These are phyloP conservation scores for Phytophthora agathidicida DNA, from an alignment of 352 stramenopile species.

Conservation along the genomic window DNA sequence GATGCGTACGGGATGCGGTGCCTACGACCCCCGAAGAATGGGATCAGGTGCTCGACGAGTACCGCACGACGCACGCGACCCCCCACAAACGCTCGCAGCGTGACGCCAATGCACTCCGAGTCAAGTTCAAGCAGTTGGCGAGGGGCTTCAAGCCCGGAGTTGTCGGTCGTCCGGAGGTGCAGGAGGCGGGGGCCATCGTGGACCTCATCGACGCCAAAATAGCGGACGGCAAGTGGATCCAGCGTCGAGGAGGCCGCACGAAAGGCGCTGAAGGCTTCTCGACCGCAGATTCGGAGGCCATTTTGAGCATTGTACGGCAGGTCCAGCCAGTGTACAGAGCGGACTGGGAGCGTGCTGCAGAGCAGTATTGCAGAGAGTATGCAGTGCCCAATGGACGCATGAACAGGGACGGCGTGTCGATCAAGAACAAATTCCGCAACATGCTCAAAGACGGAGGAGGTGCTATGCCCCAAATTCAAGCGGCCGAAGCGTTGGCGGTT, in stretches of 20 bases:
- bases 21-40: conserved; percentile 28
- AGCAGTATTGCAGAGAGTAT: conserved; percentile 35
- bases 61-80: conserved; percentile 31
- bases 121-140: conserved; percentile 42
- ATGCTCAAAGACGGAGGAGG: conserved; percentile 26
- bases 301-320: conserved; percentile 22
- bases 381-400: conserved; percentile 22
- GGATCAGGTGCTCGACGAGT: conserved; percentile 33
- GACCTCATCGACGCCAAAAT: conserved; percentile 33
- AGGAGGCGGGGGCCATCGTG: conserved; percentile 21
- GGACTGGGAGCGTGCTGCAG: conserved; percentile 30
- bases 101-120: conserved; percentile 28
- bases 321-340: conserved; percentile 20
- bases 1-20: conserved; percentile 18
- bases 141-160: conserved; percentile 8
- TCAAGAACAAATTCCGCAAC: conserved; percentile 40
- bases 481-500: conserved; percentile 19
- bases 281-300: conserved; percentile 15
- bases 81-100: conserved; percentile 29
- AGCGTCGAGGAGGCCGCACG: conserved; percentile 33
- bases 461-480: conserved; percentile 13
- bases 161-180: conserved; percentile 5
- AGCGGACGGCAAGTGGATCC: conserved; percentile 10
- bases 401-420: conserved; percentile 28
- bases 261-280: conserved; percentile 38